Conservation (phyloP, 257 asterid genomes). For the Euphrasia confusa region DNA sequence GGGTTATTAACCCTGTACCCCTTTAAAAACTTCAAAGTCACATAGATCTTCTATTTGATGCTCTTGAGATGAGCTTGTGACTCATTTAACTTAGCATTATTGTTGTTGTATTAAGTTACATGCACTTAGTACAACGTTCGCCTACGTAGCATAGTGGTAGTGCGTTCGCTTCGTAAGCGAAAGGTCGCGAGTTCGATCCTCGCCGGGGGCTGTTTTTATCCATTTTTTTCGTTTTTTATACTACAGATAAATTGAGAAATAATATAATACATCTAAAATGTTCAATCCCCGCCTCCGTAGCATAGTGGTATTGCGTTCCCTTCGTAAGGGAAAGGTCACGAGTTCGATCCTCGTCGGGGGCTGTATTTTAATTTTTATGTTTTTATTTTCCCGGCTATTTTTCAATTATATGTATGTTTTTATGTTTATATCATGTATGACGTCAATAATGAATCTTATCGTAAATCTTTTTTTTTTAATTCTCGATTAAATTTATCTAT, state of each 20-base stretch:
- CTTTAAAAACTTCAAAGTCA: neutral
- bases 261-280: no score
- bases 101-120: neutral
- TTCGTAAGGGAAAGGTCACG: constrained; percentile 99
- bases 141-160: constrained; percentile 98
- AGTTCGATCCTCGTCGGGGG: constrained; percentile 55
- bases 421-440: no score
- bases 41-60: constrained; percentile 20
- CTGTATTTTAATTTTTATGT: neutral
- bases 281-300: constrained; percentile 47
- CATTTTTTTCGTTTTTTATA: neutral
- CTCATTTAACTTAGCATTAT: no score
- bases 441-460: no score
- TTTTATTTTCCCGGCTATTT: no score
- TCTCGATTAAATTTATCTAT: no score
- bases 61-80: constrained; percentile 37
- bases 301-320: constrained; percentile 99
- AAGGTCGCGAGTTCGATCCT: constrained; percentile 99
- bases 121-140: neutral
- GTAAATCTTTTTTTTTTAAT: no score
- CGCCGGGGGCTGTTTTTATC: constrained; percentile 44
- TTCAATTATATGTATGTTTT: no score
- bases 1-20: constrained; percentile 2
- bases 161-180: constrained; percentile 99
- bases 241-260: no score